These are phyloP conservation scores for Carex myosuroides DNA, from an alignment of 176 grass and related monocot species.

Conservation along the genomic window DNA sequence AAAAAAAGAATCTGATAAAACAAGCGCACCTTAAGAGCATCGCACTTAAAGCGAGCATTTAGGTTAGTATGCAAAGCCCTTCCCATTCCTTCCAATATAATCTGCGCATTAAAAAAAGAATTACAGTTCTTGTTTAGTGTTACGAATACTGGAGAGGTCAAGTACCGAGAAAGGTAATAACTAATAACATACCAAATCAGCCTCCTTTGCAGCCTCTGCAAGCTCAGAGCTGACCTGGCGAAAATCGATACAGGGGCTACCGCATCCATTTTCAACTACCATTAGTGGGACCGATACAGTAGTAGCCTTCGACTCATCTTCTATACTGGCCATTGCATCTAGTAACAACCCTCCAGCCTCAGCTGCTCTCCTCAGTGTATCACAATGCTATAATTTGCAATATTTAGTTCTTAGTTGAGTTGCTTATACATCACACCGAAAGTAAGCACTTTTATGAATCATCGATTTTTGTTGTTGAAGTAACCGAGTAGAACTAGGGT, in stretches of 20 bases:
- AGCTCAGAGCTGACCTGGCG: slow-evolving; percentile 95
- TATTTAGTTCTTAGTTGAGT: not conserved
- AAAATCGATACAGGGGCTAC: slow-evolving; percentile 87
- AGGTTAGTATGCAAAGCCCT: slow-evolving; percentile 87
- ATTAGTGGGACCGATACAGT: slow-evolving; percentile 65
- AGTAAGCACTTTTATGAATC: not conserved
- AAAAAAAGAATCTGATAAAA: not conserved
- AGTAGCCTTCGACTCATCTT: slow-evolving; percentile 62
- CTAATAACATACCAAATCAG: slow-evolving; percentile 65
- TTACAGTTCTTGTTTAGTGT: slow-evolving; percentile 2
- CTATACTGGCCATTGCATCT: slow-evolving; percentile 85
- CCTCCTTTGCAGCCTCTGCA: slow-evolving; percentile 73
- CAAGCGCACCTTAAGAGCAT: slow-evolving; percentile 69
- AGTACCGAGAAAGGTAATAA: not conserved
- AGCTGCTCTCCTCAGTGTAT: slow-evolving; percentile 81
- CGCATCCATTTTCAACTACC: slow-evolving; percentile 86
- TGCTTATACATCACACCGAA: not conserved
- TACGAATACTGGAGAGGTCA: not conserved
- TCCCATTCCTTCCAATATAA: slow-evolving; percentile 96
- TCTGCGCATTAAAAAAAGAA: slow-evolving; percentile 32
- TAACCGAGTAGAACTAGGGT: no score
- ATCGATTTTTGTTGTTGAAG: not conserved
- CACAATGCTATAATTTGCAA: slow-evolving; percentile 57
- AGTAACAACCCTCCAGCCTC: slow-evolving; percentile 86
- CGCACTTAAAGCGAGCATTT: slow-evolving; percentile 76